Evolutionary conservation across 257 asterid genomes (phyloP).

Genomic region (Solanum bukasovii): DNA sequence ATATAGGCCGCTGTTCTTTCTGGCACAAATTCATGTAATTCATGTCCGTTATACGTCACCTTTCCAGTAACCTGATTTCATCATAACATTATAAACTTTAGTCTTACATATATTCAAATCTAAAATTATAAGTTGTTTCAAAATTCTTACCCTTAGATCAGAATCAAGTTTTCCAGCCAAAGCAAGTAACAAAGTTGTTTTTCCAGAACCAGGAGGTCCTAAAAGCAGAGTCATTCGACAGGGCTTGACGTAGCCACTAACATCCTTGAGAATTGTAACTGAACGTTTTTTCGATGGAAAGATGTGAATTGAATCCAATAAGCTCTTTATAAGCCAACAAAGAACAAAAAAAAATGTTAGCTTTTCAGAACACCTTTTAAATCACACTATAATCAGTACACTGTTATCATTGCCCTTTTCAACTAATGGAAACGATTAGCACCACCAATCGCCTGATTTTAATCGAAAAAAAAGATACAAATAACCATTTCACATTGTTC

Average conservation of each 20-base stretch:
- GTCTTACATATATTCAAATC: not conserved
- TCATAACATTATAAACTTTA: not conserved
- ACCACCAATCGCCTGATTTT: not conserved
- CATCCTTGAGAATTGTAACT: constrained; percentile 41
- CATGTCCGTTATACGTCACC: constrained; percentile 59
- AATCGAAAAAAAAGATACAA: not conserved
- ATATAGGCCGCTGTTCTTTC: constrained; percentile 52
- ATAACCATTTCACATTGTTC: not conserved
- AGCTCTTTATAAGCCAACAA: constrained; percentile 1
- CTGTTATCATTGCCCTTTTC: too few species aligned
- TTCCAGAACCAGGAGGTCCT: constrained; percentile 74
- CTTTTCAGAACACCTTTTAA: not conserved
- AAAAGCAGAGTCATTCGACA: constrained; percentile 53
- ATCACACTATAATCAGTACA: not conserved
- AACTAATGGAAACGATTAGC: not conserved
- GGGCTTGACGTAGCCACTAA: constrained; percentile 54
- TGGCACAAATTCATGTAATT: constrained; percentile 48
- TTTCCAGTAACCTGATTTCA: constrained; percentile 37
- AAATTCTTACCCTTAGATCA: constrained; percentile 23
- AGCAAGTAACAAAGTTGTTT: constrained; percentile 53
- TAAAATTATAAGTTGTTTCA: not conserved
- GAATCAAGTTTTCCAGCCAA: constrained; percentile 64
- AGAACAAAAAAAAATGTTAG: not conserved
- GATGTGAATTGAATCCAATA: constrained; percentile 21
- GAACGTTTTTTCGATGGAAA: constrained; percentile 34